Conservation (phyloP, 345 rosid genomes). For the Gossypium stocksii region DNA sequence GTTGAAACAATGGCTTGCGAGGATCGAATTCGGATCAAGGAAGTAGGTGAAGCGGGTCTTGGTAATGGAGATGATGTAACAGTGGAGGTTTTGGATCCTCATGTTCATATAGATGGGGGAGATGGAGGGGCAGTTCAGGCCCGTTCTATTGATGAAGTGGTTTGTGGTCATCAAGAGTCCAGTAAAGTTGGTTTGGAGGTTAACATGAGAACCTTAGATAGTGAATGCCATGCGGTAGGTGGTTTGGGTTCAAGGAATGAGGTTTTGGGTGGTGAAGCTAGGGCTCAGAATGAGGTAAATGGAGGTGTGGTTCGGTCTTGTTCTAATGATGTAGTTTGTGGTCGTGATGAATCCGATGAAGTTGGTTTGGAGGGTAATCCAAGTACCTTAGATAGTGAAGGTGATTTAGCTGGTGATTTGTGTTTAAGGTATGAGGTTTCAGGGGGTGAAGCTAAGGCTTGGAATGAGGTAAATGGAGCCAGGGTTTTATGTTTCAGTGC, state of each 20-base stretch:
- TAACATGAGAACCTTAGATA: constrained; percentile 13
- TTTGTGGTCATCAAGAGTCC: background rate
- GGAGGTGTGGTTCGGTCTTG: constrained; percentile 18
- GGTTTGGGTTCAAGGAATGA: constrained; percentile 1
- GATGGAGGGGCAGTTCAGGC: constrained; percentile 21
- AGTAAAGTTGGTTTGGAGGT: constrained; percentile 9
- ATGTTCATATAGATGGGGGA: constrained; percentile 23
- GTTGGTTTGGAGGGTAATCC: constrained; percentile 15
- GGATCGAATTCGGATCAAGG: constrained; percentile 21
- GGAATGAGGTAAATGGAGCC: constrained; percentile 6
- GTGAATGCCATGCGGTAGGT: constrained; percentile 13
- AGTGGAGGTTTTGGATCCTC: constrained; percentile 44
- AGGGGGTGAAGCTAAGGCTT: constrained; percentile 10
- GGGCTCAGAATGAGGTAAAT: constrained; percentile 12
- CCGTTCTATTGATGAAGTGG: constrained; percentile 12
- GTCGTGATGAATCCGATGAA: background rate
- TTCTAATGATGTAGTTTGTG: constrained; percentile 13
- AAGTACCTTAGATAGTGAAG: constrained; percentile 11
- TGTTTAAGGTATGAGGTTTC: constrained; percentile 16
- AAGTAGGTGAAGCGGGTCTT: constrained; percentile 25
- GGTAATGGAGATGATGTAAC: constrained; percentile 35
- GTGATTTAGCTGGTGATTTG: constrained; percentile 13
- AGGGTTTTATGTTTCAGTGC: constrained; percentile 11
- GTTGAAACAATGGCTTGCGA: constrained; percentile 21
- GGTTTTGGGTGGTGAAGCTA: constrained; percentile 19